These are phyloP conservation scores for Eucalyptus marginata DNA, from an alignment of 345 rosid species.

Conservation along the genomic window DNA sequence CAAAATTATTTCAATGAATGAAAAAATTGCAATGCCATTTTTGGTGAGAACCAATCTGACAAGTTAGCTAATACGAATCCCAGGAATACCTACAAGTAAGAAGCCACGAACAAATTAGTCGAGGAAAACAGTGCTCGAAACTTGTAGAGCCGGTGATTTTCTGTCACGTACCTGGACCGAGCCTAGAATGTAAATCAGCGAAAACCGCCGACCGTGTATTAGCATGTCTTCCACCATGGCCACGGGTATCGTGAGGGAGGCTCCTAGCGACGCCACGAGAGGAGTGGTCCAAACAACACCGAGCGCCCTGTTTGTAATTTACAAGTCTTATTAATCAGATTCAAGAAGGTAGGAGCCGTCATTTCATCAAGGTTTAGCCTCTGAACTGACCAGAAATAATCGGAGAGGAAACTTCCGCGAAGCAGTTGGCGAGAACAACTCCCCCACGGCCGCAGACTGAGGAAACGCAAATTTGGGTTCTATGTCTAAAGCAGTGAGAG, in stretches of 20 bases:
- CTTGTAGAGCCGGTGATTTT: neutral
- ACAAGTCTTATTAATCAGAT: neutral
- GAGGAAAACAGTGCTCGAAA: neutral
- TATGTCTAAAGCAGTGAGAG: constrained; percentile 21
- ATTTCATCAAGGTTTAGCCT: neutral
- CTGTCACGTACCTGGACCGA: constrained; percentile 11
- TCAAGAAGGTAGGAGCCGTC: neutral
- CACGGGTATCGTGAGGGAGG: constrained; percentile 25
- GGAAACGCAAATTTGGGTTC: constrained; percentile 34
- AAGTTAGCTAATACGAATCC: constrained; percentile 23
- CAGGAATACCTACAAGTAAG: constrained; percentile 9
- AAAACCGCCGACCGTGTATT: constrained; percentile 19
- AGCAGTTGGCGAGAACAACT: constrained; percentile 12
- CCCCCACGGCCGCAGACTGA: constrained; percentile 8
- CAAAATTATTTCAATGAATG: neutral
- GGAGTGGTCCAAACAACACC: constrained; percentile 5
- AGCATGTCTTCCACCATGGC: constrained; percentile 37
- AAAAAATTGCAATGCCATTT: neutral
- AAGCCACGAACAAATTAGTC: too few relatives aligned
- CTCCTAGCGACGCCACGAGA: constrained; percentile 26
- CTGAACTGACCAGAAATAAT: constrained; percentile 20
- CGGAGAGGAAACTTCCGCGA: constrained; percentile 21
- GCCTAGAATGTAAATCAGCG: constrained; percentile 12
- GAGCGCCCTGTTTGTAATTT: constrained; percentile 13
- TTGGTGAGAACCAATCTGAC: constrained; percentile 13